A percentile compares a stretch with the other conserved stretches of the same genome.
Evolutionary conservation across 768 basidiomycete genomes (phyloP).

Genomic region (Harrya chromipes): DNA sequence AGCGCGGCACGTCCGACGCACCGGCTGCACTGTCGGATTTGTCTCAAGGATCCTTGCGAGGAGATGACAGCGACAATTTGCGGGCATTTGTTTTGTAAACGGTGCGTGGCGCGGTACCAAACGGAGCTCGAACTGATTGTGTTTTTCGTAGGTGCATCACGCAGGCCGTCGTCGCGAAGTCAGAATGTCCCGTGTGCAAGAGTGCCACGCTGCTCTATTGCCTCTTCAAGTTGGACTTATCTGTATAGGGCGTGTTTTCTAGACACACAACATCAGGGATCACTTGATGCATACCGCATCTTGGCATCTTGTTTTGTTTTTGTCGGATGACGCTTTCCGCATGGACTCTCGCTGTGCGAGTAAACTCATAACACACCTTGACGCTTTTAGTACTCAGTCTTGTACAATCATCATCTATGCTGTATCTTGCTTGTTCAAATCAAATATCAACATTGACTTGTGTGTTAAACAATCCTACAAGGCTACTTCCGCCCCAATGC

Average conservation of each 20-base stretch:
- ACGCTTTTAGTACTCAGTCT: too few relatives aligned
- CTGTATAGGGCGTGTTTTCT: constrained; percentile 6
- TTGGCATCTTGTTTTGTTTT: too few relatives aligned
- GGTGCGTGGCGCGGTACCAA: constrained; percentile 31
- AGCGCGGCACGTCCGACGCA: constrained; percentile 1
- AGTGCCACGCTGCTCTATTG: constrained; percentile 52
- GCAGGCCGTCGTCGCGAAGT: constrained; percentile 42
- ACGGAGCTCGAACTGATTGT: neutral
- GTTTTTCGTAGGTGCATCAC: constrained; percentile 47
- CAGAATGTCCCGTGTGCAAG: constrained; percentile 51
- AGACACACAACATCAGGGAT: too few relatives aligned
- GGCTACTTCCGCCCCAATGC: too few relatives aligned
- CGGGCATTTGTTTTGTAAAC: constrained; percentile 60
- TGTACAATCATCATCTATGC: too few relatives aligned
- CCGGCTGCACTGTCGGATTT: constrained; percentile 49
- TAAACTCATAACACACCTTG: too few relatives aligned
- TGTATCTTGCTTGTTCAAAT: too few relatives aligned
- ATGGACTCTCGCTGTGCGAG: too few relatives aligned
- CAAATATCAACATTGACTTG: too few relatives aligned
- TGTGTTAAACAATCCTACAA: too few relatives aligned
- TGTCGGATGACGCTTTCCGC: too few relatives aligned
- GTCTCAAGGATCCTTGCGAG: constrained; percentile 45
- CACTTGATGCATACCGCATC: too few relatives aligned
- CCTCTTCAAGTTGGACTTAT: constrained; percentile 50
- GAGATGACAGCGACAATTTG: constrained; percentile 59